These are phyloP conservation scores for Ophiosphaerella korrae DNA, from an alignment of 2,329 filamentous ascomycete genomes.

Conservation along the genomic window DNA sequence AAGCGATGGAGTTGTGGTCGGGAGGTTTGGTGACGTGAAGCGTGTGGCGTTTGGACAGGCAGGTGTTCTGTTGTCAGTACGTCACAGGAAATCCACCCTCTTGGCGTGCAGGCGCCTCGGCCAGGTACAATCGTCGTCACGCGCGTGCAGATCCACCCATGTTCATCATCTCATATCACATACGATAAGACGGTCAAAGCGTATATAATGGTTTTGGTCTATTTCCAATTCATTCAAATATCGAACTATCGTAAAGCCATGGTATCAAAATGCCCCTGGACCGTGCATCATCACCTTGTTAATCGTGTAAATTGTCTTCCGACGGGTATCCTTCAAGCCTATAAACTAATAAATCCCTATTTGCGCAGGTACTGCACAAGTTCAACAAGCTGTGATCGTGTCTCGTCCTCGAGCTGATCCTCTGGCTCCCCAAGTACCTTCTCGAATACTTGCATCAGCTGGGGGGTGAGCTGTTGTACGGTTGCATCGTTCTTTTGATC, in stretches of 20 bases:
- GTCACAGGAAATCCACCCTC: slow-evolving; percentile 17
- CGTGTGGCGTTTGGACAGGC: slow-evolving; percentile 11
- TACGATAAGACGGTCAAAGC: neutral
- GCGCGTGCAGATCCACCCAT: neutral
- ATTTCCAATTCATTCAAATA: slow-evolving; percentile 20
- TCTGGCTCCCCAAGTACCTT: slow-evolving; percentile 73
- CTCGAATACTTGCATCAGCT: slow-evolving; percentile 73
- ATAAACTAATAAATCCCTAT: slow-evolving; percentile 28
- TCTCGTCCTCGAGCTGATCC: slow-evolving; percentile 76
- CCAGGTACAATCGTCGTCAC: slow-evolving; percentile 23
- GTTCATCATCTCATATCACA: no score
- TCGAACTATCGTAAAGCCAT: slow-evolving; percentile 27
- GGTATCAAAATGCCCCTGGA: slow-evolving; percentile 22
- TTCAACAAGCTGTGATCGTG: slow-evolving; percentile 67
- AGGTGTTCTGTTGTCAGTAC: slow-evolving; percentile 15
- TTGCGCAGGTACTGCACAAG: slow-evolving; percentile 62
- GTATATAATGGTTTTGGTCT: neutral
- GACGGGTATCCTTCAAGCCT: slow-evolving; percentile 32
- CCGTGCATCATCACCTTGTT: slow-evolving; percentile 18
- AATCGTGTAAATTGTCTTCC: slow-evolving; percentile 29
- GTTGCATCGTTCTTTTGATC: slow-evolving; percentile 72
- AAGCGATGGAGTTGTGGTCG: neutral
- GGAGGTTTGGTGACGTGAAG: slow-evolving; percentile 2
- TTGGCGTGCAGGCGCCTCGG: slow-evolving; percentile 5
- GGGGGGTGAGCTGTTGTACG: slow-evolving; percentile 70